Percentiles rank a stretch among this genome's conserved stretches.
phyloP scores from a whole-genome alignment of 2,329 filamentous ascomycete genomes.

The Ophiostoma triangulosporum region DNA sequence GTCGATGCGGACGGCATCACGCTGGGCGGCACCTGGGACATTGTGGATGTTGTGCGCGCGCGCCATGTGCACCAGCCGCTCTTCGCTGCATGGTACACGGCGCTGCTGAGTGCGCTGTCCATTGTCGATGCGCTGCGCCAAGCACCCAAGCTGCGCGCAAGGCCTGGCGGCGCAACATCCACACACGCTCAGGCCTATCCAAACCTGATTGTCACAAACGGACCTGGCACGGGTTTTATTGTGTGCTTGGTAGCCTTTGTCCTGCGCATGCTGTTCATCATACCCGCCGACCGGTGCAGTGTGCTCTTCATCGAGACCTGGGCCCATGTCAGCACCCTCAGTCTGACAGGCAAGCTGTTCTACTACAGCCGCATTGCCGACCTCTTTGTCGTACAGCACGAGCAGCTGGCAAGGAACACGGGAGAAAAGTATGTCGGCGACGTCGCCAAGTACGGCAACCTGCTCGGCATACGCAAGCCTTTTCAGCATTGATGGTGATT shows the following conservation, averaged over 20 bases:
- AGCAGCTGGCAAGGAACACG: constrained; percentile 39
- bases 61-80: constrained; percentile 72
- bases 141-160: constrained; percentile 13
- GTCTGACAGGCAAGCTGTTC: constrained; percentile 71
- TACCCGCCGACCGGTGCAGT: constrained; percentile 44
- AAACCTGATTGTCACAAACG: constrained; percentile 72
- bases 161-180: neutral
- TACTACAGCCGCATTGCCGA: constrained; percentile 52
- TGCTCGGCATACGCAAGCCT: constrained; percentile 17
- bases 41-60: constrained; percentile 60
- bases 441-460: constrained; percentile 14
- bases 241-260: constrained; percentile 40
- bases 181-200: constrained; percentile 34
- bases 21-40: constrained; percentile 40
- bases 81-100: constrained; percentile 56
- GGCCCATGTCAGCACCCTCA: constrained; percentile 71
- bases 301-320: constrained; percentile 86
- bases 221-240: constrained; percentile 76
- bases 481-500: neutral
- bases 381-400: constrained; percentile 73
- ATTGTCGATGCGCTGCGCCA: constrained; percentile 20
- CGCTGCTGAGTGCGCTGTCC: constrained; percentile 43
- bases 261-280: constrained; percentile 31
- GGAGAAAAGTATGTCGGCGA: constrained; percentile 20
- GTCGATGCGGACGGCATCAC: neutral